Conservation (phyloP, 2,329 filamentous ascomycete species). For the Cephalotrichum gorgonifer region DNA sequence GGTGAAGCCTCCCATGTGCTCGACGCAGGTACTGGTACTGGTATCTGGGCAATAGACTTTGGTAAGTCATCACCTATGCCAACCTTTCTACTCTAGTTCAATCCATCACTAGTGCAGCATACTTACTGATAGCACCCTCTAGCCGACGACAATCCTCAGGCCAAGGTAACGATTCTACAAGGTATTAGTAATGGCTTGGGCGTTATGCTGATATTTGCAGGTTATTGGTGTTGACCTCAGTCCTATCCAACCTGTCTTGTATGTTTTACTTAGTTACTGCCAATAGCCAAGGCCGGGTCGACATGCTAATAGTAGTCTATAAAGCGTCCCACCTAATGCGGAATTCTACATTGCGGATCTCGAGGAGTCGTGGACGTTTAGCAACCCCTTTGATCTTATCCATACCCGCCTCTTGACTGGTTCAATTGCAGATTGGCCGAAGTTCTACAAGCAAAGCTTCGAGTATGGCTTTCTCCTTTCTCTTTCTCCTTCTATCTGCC, state of each 20-base stretch:
- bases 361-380: slow-evolving; percentile 16
- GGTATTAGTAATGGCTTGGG: background rate
- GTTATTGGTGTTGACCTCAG: slow-evolving; percentile 21
- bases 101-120: too few species aligned
- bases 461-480: background rate
- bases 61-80: background rate
- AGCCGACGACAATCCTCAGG: slow-evolving; percentile 13
- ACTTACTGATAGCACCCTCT: background rate
- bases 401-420: background rate
- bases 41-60: slow-evolving; percentile 11
- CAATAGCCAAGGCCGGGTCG: too few species aligned
- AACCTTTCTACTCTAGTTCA: too few species aligned
- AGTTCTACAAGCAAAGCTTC: background rate
- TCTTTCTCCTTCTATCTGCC: too few species aligned
- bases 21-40: too few species aligned
- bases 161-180: slow-evolving; percentile 6
- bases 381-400: slow-evolving; percentile 2
- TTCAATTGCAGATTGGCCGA: background rate
- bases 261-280: too few species aligned
- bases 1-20: slow-evolving; percentile 1
- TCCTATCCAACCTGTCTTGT: slow-evolving; percentile 22
- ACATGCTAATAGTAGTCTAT: background rate
- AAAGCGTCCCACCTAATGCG: slow-evolving; percentile 17
- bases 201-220: slow-evolving; percentile 9
- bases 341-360: slow-evolving; percentile 21